Percentiles rank a stretch among this genome's conserved stretches.
Evolutionary conservation across 1,284 basidiomycete genomes (phyloP).

Genomic region (Ceratobasidium sp.): DNA sequence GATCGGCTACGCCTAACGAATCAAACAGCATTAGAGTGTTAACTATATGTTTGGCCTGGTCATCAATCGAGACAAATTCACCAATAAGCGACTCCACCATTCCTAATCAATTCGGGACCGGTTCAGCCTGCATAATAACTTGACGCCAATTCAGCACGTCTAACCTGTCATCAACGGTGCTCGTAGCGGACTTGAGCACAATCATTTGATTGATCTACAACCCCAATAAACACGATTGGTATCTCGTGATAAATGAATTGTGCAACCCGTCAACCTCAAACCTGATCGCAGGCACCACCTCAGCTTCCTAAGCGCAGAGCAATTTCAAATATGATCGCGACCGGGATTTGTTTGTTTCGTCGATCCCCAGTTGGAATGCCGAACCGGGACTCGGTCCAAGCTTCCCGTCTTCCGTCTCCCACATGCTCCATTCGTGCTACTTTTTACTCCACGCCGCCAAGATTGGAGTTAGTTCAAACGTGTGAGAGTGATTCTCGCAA

Average conservation of each 20-base stretch:
- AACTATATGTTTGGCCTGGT: no score
- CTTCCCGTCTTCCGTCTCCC: slow-evolving; percentile 6
- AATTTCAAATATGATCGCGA: neutral
- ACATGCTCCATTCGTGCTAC: slow-evolving; percentile 3
- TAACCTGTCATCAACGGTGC: neutral
- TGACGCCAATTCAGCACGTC: neutral
- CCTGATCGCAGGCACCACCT: neutral
- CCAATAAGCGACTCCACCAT: no score
- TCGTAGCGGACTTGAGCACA: neutral
- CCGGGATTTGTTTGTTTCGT: slow-evolving; percentile 1
- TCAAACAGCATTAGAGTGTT: no score
- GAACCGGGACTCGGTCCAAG: neutral
- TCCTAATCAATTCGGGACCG: no score
- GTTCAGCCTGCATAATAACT: no score
- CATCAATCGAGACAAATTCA: no score
- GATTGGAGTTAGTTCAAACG: slow-evolving; percentile 3
- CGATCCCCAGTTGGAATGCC: neutral
- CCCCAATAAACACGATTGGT: neutral
- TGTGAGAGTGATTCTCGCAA: neutral
- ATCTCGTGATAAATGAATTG: no score
- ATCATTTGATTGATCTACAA: neutral
- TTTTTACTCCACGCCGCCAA: neutral
- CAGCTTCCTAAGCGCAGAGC: neutral
- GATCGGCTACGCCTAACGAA: neutral
- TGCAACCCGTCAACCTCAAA: slow-evolving; percentile 9